Conservation (phyloP, 352 stramenopile genomes). For the Globisporangium camurandrum region DNA sequence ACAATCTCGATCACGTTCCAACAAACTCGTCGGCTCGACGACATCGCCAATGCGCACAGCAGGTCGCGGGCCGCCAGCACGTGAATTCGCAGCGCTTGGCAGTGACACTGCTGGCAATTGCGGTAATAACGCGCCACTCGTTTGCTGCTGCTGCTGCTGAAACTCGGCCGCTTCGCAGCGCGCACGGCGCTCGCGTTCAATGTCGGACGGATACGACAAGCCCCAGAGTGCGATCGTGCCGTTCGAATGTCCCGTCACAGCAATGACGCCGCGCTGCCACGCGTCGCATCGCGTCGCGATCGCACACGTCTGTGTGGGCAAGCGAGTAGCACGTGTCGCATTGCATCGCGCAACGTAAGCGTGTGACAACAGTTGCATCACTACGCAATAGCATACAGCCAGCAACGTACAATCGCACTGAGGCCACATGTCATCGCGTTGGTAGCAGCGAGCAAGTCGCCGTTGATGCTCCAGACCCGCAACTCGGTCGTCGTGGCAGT, state of each 20-base stretch:
- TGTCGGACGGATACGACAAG: slow-evolving; percentile 48
- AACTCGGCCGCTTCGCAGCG: background rate
- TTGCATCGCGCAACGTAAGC: too few species aligned
- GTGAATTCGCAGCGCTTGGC: background rate
- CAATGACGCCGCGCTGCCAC: slow-evolving; percentile 65
- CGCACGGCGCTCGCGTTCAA: slow-evolving; percentile 20
- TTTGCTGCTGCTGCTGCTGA: too few species aligned
- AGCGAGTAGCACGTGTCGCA: slow-evolving; percentile 1
- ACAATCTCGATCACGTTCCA: slow-evolving; percentile 4
- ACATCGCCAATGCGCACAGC: slow-evolving; percentile 12
- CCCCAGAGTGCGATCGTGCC: slow-evolving; percentile 72
- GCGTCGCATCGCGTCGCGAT: slow-evolving; percentile 64
- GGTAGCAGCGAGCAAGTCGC: slow-evolving; percentile 56
- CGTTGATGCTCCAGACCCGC: slow-evolving; percentile 75
- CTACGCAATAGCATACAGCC: background rate
- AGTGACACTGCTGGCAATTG: background rate
- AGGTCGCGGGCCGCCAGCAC: slow-evolving; percentile 3
- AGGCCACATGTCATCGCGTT: slow-evolving; percentile 33
- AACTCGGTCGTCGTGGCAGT: slow-evolving; percentile 42
- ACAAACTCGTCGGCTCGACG: slow-evolving; percentile 2
- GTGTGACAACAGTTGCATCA: background rate
- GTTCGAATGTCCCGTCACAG: slow-evolving; percentile 59
- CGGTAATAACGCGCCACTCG: background rate
- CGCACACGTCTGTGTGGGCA: slow-evolving; percentile 28
- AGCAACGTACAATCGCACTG: slow-evolving; percentile 37